Percentiles rank a stretch among this genome's conserved stretches.
Conservation (phyloP, 768 basidiomycete species). For the Pleurotus sapidus region DNA sequence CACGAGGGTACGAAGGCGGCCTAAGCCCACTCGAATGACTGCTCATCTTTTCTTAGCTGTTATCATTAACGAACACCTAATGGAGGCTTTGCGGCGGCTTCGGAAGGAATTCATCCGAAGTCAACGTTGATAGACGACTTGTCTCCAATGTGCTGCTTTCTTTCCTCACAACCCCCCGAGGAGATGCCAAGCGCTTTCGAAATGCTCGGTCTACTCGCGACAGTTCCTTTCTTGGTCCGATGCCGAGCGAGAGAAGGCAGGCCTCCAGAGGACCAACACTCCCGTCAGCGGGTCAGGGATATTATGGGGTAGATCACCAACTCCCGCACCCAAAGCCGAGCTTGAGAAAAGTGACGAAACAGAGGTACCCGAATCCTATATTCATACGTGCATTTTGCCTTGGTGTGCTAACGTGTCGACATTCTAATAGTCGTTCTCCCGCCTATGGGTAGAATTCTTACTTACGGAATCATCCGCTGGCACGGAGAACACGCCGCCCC, state of each 20-base stretch:
- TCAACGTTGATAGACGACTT: constrained; percentile 89
- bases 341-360: constrained; percentile 82
- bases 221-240: constrained; percentile 96
- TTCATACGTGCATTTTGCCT: constrained; percentile 3
- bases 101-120: constrained; percentile 85
- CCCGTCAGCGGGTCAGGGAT: constrained; percentile 21
- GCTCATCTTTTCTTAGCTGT: constrained; percentile 55
- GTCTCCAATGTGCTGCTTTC: constrained; percentile 92
- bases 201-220: constrained; percentile 86
- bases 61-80: constrained; percentile 96
- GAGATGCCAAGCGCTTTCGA: constrained; percentile 96
- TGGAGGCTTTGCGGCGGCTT: constrained; percentile 94
- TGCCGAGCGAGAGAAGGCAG: constrained; percentile 86
- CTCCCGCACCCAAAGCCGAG: constrained; percentile 45
- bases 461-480: constrained; percentile 80
- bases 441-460: constrained; percentile 97
- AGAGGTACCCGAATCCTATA: constrained; percentile 48
- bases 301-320: constrained; percentile 42
- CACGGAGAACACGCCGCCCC: constrained; percentile 22
- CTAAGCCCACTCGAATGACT: not conserved
- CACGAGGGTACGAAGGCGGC: constrained; percentile 71
- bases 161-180: constrained; percentile 87
- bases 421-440: constrained; percentile 80
- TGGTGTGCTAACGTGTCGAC: not conserved
- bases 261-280: constrained; percentile 57